These are phyloP conservation scores for Colletotrichum filicis DNA, from an alignment of 2,329 filamentous ascomycete genomes.

Conservation along the genomic window DNA sequence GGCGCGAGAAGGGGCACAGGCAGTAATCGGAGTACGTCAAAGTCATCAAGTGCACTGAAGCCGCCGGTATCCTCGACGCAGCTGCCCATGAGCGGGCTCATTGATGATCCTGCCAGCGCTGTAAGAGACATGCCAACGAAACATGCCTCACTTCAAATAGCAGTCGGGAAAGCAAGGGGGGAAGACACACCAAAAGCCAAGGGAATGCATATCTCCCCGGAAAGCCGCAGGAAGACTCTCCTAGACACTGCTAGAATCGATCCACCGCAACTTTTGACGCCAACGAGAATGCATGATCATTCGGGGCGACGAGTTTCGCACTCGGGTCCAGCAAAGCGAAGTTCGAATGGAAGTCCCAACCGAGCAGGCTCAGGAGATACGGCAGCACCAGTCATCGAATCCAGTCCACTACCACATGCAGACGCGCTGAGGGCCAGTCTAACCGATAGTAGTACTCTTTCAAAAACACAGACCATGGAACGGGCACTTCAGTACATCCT, in stretches of 20 bases:
- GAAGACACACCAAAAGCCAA: not conserved
- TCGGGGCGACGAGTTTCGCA: not conserved
- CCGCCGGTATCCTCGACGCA: not conserved
- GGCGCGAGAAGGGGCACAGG: not conserved
- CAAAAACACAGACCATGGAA: constrained; percentile 14
- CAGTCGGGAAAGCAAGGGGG: not conserved
- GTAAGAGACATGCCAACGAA: constrained; percentile 29
- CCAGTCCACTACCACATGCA: not conserved
- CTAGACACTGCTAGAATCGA: not conserved
- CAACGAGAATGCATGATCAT: not conserved
- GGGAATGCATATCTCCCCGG: not conserved
- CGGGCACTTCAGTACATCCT: constrained; percentile 50
- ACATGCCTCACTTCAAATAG: constrained; percentile 11
- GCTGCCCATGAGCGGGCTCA: constrained; percentile 12
- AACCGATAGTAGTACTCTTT: not conserved
- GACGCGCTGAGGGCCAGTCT: constrained; percentile 17
- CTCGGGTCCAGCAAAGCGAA: not conserved
- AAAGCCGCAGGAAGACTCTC: not conserved
- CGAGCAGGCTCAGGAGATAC: not conserved
- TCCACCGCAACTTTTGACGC: not conserved
- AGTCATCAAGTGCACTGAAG: not conserved
- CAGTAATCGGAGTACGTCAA: not conserved
- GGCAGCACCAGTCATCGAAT: not conserved
- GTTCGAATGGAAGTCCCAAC: not conserved
- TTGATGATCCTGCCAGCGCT: constrained; percentile 9